phyloP scores from a whole-genome alignment of 1,284 basidiomycete genomes.

The Leucoagaricus sp. region DNA sequence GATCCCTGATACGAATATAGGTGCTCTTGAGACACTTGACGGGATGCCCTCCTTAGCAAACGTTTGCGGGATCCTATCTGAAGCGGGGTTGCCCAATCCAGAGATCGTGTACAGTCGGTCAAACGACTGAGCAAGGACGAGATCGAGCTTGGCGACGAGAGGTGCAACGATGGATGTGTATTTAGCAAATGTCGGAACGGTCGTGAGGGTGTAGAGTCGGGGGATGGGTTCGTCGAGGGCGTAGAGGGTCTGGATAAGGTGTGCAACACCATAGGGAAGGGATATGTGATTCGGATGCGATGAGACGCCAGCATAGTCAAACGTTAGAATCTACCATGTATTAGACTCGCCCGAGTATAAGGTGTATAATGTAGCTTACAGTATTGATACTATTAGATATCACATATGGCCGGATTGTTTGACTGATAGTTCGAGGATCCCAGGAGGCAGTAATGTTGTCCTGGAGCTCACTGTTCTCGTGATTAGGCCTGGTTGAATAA shows the following conservation, averaged over 20 bases:
- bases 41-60: neutral
- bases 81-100: neutral
- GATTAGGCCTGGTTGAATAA: conserved; percentile 9
- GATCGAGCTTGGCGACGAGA: conserved; percentile 43
- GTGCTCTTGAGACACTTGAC: conserved; percentile 19
- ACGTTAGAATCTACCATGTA: conserved; percentile 85
- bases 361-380: conserved; percentile 41
- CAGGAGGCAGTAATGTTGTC: conserved; percentile 78
- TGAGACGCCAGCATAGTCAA: conserved; percentile 83
- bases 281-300: conserved; percentile 90
- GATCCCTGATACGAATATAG: conserved; percentile 56
- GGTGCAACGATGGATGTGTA: conserved; percentile 57
- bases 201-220: conserved; percentile 61
- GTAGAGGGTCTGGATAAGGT: conserved; percentile 38
- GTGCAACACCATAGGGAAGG: conserved; percentile 57
- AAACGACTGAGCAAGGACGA: neutral
- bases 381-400: conserved; percentile 62
- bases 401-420: conserved; percentile 63
- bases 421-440: conserved; percentile 63
- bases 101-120: neutral
- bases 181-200: conserved; percentile 58
- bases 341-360: too few species aligned
- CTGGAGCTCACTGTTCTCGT: conserved; percentile 58
- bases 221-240: conserved; percentile 26
- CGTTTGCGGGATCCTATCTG: neutral